Percentiles rank a stretch among this genome's conserved stretches.
phyloP scores from a whole-genome alignment of 106 monocot species.

The Allium cepa region DNA sequence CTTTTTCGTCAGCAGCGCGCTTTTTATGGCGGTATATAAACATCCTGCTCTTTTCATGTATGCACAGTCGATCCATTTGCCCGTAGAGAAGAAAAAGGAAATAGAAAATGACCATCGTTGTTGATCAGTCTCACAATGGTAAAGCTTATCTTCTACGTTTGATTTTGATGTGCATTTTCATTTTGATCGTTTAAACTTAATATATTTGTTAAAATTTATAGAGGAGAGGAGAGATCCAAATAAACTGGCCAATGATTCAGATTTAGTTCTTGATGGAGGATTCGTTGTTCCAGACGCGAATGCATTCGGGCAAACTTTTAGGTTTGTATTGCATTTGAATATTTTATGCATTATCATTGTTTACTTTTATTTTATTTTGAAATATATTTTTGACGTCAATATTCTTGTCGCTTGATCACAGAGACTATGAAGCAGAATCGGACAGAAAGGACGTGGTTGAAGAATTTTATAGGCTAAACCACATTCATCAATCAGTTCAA shows the following conservation, averaged over 20 bases:
- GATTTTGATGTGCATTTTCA: not conserved
- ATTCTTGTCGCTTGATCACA: not conserved
- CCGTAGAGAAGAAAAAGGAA: no score
- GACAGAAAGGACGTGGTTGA: conserved; percentile 33
- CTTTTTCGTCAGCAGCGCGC: not conserved
- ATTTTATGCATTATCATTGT: not conserved
- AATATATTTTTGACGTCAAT: not conserved
- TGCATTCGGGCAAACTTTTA: conserved; percentile 79
- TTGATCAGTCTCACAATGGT: conserved; percentile 48
- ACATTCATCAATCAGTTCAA: conserved; percentile 32
- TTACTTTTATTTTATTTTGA: no score
- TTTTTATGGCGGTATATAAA: not conserved
- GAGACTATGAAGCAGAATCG: conserved; percentile 36
- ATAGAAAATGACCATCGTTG: conserved; percentile 58
- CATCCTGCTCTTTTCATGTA: not conserved
- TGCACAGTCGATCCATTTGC: not conserved
- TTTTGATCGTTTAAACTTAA: not conserved
- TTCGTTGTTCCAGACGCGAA: conserved; percentile 72
- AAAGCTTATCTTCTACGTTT: not conserved
- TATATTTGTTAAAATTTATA: not conserved
- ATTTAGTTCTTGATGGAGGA: conserved; percentile 49
- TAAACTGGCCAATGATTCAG: conserved; percentile 2
- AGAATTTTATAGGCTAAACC: conserved; percentile 39
- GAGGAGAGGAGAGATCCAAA: conserved; percentile 11
- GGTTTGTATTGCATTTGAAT: conserved; percentile 15